Evolutionary conservation across 2,329 filamentous ascomycete species (phyloP).

Genomic region (Arthrinium phaeospermum): DNA sequence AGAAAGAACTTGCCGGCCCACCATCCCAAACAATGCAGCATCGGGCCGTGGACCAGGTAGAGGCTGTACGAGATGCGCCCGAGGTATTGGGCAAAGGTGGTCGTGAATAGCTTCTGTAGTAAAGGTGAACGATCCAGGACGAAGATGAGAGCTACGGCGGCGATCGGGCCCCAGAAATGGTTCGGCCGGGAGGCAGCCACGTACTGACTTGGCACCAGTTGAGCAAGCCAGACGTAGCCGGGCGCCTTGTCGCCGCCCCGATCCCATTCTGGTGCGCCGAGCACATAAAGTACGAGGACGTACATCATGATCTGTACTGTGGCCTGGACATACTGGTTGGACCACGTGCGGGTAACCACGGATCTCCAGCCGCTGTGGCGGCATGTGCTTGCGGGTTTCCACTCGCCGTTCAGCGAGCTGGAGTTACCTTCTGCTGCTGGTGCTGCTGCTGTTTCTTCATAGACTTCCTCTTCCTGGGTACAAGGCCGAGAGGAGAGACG

Average conservation of each 20-base stretch:
- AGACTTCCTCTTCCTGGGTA: background rate
- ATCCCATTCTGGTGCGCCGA: constrained; percentile 33
- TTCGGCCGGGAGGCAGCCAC: constrained; percentile 23
- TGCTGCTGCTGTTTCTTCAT: too few species aligned
- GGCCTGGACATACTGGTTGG: background rate
- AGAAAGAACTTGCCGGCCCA: constrained; percentile 26
- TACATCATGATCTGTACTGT: constrained; percentile 20
- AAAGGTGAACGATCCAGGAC: constrained; percentile 29
- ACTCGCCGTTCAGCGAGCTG: background rate
- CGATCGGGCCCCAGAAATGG: constrained; percentile 37
- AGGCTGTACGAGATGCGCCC: constrained; percentile 37
- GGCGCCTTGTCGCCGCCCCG: constrained; percentile 28
- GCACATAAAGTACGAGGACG: constrained; percentile 29
- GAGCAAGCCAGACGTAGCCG: constrained; percentile 30
- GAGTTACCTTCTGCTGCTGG: background rate
- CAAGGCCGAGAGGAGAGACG: constrained; percentile 26
- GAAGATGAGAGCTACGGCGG: constrained; percentile 34
- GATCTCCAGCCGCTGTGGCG: background rate
- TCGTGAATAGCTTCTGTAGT: constrained; percentile 38
- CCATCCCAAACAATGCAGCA: constrained; percentile 34
- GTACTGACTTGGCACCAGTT: constrained; percentile 31
- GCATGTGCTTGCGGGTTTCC: background rate
- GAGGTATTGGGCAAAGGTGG: constrained; percentile 34
- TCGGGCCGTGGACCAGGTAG: constrained; percentile 36
- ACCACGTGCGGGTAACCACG: background rate